Evolutionary conservation across 1,284 basidiomycete species (phyloP).

Genomic region (Trichosporon sp.): DNA sequence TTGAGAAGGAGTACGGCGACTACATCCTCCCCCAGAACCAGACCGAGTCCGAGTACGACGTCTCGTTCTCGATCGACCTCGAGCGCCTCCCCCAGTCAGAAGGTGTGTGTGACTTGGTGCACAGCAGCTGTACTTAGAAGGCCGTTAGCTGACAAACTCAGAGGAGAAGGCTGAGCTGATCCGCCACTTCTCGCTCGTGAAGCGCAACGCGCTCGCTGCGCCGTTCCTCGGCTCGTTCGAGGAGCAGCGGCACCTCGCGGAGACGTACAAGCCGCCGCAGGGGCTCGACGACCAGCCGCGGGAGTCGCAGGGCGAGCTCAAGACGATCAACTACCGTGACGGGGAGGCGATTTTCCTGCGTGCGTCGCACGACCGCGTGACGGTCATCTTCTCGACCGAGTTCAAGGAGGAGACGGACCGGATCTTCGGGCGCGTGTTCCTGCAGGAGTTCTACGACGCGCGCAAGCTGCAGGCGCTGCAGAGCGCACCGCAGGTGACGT

Average conservation of each 20-base stretch:
- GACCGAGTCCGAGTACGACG: conserved; percentile 79
- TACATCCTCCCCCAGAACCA: conserved; percentile 52
- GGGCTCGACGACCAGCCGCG: conserved; percentile 45
- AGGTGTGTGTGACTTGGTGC: conserved; percentile 58
- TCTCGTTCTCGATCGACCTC: conserved; percentile 81
- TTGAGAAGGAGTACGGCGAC: conserved; percentile 78
- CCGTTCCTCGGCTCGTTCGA: conserved; percentile 89
- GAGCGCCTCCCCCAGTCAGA: conserved; percentile 72
- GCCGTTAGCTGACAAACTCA: conserved; percentile 41
- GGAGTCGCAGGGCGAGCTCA: conserved; percentile 67
- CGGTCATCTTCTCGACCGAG: conserved; percentile 93
- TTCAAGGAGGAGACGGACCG: conserved; percentile 98
- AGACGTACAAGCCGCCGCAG: conserved; percentile 46
- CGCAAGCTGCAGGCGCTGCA: conserved; percentile 87
- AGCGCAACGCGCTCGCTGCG: conserved; percentile 90
- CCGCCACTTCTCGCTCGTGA: conserved; percentile 76
- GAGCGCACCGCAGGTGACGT: conserved; percentile 96
- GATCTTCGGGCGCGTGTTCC: conserved; percentile 93
- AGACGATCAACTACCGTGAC: conserved; percentile 90
- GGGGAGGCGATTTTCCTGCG: conserved; percentile 97
- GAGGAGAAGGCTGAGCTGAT: conserved; percentile 76
- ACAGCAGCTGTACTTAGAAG: no score
- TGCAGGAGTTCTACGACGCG: conserved; percentile 99
- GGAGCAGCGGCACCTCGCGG: conserved; percentile 79
- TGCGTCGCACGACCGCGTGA: conserved; percentile 89